Evolutionary conservation across 345 rosid genomes (phyloP).

Genomic region (sweet orange (Citrus sinensis)): DVS_A1.0 CM039161.1:21041001-21041500

Average conservation of each 20-base stretch:
- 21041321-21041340: slow-evolving; percentile 9
- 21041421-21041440: background rate
- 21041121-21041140: background rate
- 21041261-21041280: slow-evolving; percentile 2
- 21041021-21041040: background rate
- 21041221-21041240: background rate
- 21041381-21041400: background rate
- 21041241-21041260: slow-evolving; percentile 13
- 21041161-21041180: background rate
- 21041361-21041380: background rate
- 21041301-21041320: too few species aligned
- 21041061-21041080: background rate
- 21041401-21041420: background rate
- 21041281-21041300: slow-evolving; percentile 16
- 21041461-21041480: background rate
- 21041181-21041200: slow-evolving; percentile 54
- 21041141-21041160: slow-evolving; percentile 4
- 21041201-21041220: slow-evolving; percentile 2
- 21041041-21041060: slow-evolving; percentile 2
- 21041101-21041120: slow-evolving; percentile 8
- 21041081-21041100: background rate
- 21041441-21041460: background rate
- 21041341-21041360: background rate
- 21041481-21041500: background rate
- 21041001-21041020: background rate